Base-by-base conservation (phyloP, 2,329 filamentous ascomycete genomes). In the Beauveria sp. region DNA sequence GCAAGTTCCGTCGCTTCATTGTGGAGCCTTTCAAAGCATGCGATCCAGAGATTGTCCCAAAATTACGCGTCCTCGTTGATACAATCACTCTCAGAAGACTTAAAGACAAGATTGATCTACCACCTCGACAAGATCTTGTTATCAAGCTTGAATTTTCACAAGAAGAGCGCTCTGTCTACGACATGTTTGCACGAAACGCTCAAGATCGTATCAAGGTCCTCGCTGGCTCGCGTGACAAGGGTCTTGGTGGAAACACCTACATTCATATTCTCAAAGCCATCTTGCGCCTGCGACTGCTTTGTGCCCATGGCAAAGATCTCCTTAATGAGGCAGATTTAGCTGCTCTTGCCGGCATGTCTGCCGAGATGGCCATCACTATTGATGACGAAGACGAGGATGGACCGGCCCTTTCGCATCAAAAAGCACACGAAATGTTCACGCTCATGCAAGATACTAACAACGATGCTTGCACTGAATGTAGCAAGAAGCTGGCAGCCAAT, bases 231-330 rank as follows among this genome's bases (percentile, higher is more conserved):
- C 77, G 52, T 76, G 82, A 66, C 57, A 87, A 85, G 64, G 84
- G 84, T 64, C 80, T 94, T 55, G 89, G 89, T 46, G 93, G 92
- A 47, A 91, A 88, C 66, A 89, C 90, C n/a, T 97, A 96, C 70
- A 92, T 94, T 52, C 91, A 96, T 67, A 94, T 99, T 52, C 76
- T 99, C 63, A 92, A 94, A 65, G 90, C 91, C 5, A 96, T 99
- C 69, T 82, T 96, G 66, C 88, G 93, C 34, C 83, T 99, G 20
- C 90, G 94, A 10, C 81, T 96, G 46, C 89, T 97, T 56, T 97
- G 92, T 70, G 94, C 92, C 1, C 93, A 97, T 71, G 94, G 94
- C n/a, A 89, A 89, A 65, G 93, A 97, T 63, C 82, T 99, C 8
- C 81, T 99, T 3, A 90, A 87, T 61, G 86, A 92, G 41, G 88